Evolutionary conservation across 208 protist species (phyloP), one percentile per base, ranked within the genome.

Genomic region (Borovskyia barvae): DNA sequence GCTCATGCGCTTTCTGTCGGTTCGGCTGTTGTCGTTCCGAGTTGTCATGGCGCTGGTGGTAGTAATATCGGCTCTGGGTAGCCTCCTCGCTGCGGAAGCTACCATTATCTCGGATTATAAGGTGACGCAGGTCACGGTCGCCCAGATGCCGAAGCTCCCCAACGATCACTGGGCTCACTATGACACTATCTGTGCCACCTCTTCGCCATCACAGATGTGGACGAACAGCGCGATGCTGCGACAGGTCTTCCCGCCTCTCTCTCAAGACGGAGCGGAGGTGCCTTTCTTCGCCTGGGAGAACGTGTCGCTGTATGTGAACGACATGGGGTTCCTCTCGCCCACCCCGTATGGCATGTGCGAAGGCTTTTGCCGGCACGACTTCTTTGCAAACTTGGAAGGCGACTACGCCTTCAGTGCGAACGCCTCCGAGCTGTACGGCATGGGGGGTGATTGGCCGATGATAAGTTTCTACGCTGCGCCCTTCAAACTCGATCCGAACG

Each of bases 381-480:
- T 64, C 36, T 64, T 74, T 12, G 50, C 55, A 1, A 50, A 41
- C 0, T 33, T 75, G 3, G 6, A 48, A 0, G 69, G 69, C 6
- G 49, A 59, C 2, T 71, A 75, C 56, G 51, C 14, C 17, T 67
- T 67, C 11, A n/a, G n/a, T 7, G 28, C 26, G 15, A 43, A 57
- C 22, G 12, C 11, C 14, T 40, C 60, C 0, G 30, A 29, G 36
- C 25, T 41, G 2, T 40, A 52, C 49, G 61, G 48, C 39, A 51
- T 70, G 9, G 62, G 45, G 12, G 53, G 76, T 11, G 70, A 73
- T 48, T 67, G 58, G 65, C 71, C 76, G n/a, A 74, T 82, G 57
- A 66, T 82, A 24, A 49, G 39, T 40, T 42, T 78, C n/a, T 78
- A 72, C 61, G 12, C 20, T 7, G 30, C 20, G 5, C 24, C 42